Percentiles rank a stretch among this genome's conserved stretches.
phyloP scores from a whole-genome alignment of 495 filamentous ascomycete genomes.

The Bombardia bombarda region DNA sequence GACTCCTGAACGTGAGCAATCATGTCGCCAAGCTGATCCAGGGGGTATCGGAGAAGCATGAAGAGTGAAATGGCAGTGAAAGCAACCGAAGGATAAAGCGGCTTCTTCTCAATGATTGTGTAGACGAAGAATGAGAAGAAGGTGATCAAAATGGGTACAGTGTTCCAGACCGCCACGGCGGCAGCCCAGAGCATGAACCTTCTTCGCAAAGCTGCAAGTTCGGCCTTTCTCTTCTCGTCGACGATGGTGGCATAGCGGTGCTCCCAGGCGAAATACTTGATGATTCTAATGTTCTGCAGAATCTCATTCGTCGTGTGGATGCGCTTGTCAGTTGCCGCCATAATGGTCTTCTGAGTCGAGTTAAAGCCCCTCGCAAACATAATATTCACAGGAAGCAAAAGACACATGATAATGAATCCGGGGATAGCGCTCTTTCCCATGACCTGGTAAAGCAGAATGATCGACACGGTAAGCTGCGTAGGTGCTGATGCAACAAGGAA shows the following conservation, averaged over 20 bases:
- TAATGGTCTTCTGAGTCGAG: slow-evolving; percentile 77
- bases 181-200: slow-evolving; percentile 87
- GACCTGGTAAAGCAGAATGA: slow-evolving; percentile 72
- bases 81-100: slow-evolving; percentile 83
- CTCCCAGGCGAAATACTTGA: slow-evolving; percentile 99
- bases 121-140: slow-evolving; percentile 93
- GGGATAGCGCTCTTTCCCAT: slow-evolving; percentile 91
- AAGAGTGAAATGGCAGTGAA: slow-evolving; percentile 97
- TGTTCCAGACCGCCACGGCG: slow-evolving; percentile 92
- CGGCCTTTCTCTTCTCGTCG: slow-evolving; percentile 73
- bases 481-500: slow-evolving; percentile 83
- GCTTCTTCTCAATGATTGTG: slow-evolving; percentile 84
- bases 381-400: slow-evolving; percentile 85
- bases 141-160: slow-evolving; percentile 90
- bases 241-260: slow-evolving; percentile 81
- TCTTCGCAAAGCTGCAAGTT: slow-evolving; percentile 68
- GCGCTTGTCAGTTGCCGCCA: slow-evolving; percentile 90
- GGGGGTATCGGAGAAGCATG: slow-evolving; percentile 83
- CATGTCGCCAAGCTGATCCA: slow-evolving; percentile 98
- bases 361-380: slow-evolving; percentile 77
- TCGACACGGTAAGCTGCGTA: slow-evolving; percentile 66
- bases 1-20: slow-evolving; percentile 97
- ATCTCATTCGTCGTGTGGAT: slow-evolving; percentile 97
- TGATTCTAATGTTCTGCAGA: slow-evolving; percentile 94
- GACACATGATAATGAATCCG: slow-evolving; percentile 83